Percentiles rank a stretch among this genome's conserved stretches.
Conservation (phyloP, 1,139 yeast genomes). For the Scheffersomyces cryptocercus region DNA sequence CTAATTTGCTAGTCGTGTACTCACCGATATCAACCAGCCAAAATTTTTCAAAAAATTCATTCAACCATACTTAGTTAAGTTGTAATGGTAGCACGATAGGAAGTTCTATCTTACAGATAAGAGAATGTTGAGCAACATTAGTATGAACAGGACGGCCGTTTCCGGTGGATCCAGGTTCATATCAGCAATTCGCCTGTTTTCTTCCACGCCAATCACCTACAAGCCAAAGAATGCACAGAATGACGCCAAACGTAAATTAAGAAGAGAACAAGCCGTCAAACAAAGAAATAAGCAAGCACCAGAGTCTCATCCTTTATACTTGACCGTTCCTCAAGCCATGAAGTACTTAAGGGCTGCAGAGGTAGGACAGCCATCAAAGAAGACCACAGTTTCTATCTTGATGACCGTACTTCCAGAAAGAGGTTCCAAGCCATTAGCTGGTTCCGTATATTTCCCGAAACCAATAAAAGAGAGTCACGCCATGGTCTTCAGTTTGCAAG, state of each 20-base stretch:
- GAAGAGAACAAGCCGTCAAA: constrained; percentile 36
- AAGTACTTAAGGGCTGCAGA: constrained; percentile 84
- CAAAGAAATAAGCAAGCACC: constrained; percentile 49
- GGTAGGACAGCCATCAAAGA: constrained; percentile 74
- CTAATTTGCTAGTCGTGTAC: not conserved
- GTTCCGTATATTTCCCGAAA: constrained; percentile 75
- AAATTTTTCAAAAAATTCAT: not conserved
- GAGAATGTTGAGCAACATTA: not conserved
- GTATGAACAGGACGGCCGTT: not conserved
- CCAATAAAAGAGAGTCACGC: constrained; percentile 67
- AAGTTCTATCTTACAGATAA: too few species aligned
- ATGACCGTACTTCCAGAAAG: constrained; percentile 73
- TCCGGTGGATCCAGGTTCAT: not conserved
- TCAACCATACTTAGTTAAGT: too few species aligned
- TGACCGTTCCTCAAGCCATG: constrained; percentile 73
- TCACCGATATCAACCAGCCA: not conserved
- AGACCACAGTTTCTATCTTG: constrained; percentile 68
- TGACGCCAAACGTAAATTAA: constrained; percentile 23
- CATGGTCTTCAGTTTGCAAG: constrained; percentile 66
- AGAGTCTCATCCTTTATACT: constrained; percentile 57
- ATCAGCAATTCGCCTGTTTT: constrained; percentile 7
- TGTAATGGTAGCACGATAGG: too few species aligned
- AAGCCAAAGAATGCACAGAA: constrained; percentile 13
- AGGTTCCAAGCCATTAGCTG: constrained; percentile 76
- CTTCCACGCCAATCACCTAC: constrained; percentile 6